Conservation (phyloP, 2,329 filamentous ascomycete genomes). For the Diatrype stigma region DNA sequence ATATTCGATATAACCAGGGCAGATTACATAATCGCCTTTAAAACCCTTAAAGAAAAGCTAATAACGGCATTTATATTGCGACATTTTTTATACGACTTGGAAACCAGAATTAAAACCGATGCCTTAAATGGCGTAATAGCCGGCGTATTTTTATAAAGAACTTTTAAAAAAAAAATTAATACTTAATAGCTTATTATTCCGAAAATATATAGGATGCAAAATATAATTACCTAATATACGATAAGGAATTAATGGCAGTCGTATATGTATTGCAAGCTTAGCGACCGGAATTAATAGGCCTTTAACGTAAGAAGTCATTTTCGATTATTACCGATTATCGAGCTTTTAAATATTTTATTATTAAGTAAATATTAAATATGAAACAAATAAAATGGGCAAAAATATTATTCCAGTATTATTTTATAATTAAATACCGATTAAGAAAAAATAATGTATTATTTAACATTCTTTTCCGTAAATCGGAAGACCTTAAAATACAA, state of each 20-base stretch:
- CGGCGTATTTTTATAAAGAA: background rate
- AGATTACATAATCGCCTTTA: background rate
- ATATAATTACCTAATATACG: background rate
- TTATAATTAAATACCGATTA: background rate
- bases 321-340: background rate
- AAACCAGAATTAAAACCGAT: background rate
- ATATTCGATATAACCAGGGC: background rate
- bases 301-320: background rate
- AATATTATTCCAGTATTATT: background rate
- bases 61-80: background rate
- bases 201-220: background rate
- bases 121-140: background rate
- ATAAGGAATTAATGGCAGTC: background rate
- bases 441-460: background rate
- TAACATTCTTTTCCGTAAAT: background rate
- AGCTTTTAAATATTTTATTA: constrained; percentile 1
- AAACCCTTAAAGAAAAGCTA: background rate
- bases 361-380: background rate
- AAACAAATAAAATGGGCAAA: background rate
- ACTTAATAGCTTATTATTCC: background rate
- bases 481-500: background rate
- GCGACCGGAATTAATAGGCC: background rate
- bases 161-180: background rate
- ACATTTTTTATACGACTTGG: background rate
- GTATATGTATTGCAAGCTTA: background rate